Evolutionary conservation across 2,329 filamentous ascomycete genomes (phyloP).

Genomic region (Claviceps purpurea): DNA sequence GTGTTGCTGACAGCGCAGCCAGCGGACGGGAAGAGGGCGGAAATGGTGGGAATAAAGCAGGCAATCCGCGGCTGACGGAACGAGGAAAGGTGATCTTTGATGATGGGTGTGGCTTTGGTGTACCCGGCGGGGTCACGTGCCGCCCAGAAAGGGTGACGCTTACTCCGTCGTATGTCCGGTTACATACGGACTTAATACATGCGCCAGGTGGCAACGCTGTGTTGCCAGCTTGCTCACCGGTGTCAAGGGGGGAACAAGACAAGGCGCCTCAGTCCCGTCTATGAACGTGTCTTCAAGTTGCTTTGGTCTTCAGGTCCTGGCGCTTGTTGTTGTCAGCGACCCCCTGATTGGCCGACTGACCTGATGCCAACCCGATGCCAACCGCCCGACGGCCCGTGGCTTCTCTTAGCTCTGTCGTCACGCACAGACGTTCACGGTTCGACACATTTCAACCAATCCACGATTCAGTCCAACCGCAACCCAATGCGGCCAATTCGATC

Average conservation of each 20-base stretch:
- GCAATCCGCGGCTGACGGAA: not conserved
- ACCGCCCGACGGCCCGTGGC: constrained; percentile 1
- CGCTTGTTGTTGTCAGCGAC: not conserved
- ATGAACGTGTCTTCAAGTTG: no score
- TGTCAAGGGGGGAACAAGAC: not conserved
- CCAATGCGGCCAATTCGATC: no score
- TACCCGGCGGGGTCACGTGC: not conserved
- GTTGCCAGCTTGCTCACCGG: not conserved
- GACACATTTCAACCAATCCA: not conserved
- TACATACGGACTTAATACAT: no score
- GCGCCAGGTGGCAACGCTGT: not conserved
- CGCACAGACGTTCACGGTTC: not conserved
- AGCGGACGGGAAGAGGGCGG: not conserved
- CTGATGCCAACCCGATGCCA: constrained; percentile 1
- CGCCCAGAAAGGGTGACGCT: not conserved
- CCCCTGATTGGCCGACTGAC: constrained; percentile 3
- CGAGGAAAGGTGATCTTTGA: not conserved
- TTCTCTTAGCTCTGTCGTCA: not conserved
- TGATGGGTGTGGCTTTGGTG: not conserved
- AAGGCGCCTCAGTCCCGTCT: not conserved
- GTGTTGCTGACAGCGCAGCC: not conserved
- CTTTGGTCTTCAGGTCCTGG: not conserved
- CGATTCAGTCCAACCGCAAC: no score
- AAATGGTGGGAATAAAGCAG: not conserved
- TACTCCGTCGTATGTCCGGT: not conserved